Evolutionary conservation across 129 eudicot species (phyloP).

Genomic region (Kitagawia praeruptora): DNA sequence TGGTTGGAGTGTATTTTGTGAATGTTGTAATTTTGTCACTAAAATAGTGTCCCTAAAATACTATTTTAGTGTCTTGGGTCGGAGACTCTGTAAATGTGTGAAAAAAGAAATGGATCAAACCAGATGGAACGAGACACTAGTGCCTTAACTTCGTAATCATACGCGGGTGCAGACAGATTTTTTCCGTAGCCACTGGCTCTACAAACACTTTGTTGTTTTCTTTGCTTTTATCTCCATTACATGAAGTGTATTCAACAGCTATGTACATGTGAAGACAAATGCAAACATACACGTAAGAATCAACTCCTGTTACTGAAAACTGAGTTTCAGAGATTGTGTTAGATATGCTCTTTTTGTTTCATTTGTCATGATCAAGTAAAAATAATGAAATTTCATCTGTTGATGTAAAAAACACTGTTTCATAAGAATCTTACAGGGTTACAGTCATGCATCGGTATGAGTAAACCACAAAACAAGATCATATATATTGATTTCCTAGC

Average conservation of each 20-base stretch:
- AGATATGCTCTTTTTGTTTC: conserved; percentile 11
- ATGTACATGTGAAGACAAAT: conserved; percentile 1
- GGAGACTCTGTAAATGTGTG: no score
- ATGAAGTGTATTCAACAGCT: neutral
- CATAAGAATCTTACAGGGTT: neutral
- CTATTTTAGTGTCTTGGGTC: no score
- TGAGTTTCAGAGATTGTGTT: conserved; percentile 5
- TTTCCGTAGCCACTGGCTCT: neutral
- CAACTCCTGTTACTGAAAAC: conserved; percentile 6
- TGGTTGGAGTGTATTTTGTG: no score
- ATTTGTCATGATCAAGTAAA: neutral
- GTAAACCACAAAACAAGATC: neutral
- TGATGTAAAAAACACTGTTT: conserved; percentile 1
- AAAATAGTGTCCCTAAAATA: no score
- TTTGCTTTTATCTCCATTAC: neutral
- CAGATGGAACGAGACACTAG: no score
- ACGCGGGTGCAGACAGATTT: neutral
- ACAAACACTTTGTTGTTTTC: neutral
- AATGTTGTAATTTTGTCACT: no score
- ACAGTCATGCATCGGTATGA: neutral
- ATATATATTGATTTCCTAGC: neutral
- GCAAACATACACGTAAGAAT: neutral
- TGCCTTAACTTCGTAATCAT: neutral
- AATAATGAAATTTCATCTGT: neutral
- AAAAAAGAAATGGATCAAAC: no score